These are phyloP conservation scores for Apiospora kogelbergensis DNA, from an alignment of 2,329 filamentous ascomycete genomes.

Conservation along the genomic window DNA sequence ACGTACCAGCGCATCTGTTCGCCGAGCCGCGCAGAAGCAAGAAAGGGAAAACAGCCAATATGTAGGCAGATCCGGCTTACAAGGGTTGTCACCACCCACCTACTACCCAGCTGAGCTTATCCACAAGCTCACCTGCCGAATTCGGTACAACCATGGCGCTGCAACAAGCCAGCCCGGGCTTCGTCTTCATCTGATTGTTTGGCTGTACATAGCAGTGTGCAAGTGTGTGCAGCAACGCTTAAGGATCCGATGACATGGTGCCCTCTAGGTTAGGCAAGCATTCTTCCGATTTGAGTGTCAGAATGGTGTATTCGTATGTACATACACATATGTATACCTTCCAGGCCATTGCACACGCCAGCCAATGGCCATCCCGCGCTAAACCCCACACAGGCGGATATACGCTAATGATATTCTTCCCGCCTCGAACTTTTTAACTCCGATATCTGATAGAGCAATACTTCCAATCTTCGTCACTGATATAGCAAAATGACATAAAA, in stretches of 20 bases:
- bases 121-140: slow-evolving; percentile 16
- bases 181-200: not conserved
- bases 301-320: not conserved
- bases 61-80: not conserved
- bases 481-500: not conserved
- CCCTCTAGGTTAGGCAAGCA: not conserved
- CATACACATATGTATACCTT: not conserved
- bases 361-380: not conserved
- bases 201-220: not conserved
- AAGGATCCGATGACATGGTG: not conserved
- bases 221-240: not conserved
- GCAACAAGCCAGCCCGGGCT: not conserved
- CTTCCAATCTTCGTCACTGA: not conserved
- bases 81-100: not conserved
- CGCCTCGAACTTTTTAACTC: not conserved
- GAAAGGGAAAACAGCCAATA: not conserved
- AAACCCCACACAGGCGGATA: not conserved
- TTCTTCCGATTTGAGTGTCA: not conserved
- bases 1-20: not conserved
- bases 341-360: not conserved
- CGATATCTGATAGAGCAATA: not conserved
- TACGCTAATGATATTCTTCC: not conserved
- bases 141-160: slow-evolving; percentile 8
- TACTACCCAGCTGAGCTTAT: not conserved
- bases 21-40: not conserved